phyloP scores from a whole-genome alignment of 1,139 yeast species.

The Zygoascus meyerae region DNA sequence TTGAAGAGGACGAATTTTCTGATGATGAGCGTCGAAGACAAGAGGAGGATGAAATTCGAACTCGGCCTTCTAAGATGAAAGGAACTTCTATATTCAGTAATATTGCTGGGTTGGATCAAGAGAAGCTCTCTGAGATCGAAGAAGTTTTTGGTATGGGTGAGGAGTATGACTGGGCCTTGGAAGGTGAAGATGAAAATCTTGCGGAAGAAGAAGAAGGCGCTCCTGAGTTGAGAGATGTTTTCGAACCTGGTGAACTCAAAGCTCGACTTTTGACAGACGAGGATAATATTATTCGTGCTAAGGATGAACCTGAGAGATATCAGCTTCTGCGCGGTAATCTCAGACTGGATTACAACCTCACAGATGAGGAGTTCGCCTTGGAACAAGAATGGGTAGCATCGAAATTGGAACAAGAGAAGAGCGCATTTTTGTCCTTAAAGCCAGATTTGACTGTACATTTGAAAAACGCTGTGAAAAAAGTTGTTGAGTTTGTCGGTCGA shows the following conservation, averaged over 20 bases:
- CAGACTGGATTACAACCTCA: slow-evolving; percentile 53
- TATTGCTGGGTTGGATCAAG: slow-evolving; percentile 79
- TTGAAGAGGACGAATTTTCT: slow-evolving; percentile 93
- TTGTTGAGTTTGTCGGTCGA: slow-evolving; percentile 69
- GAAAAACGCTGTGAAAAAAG: slow-evolving; percentile 64
- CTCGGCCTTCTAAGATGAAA: slow-evolving; percentile 19
- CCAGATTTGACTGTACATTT: slow-evolving; percentile 55
- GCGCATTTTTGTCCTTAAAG: slow-evolving; percentile 21
- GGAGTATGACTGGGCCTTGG: slow-evolving; percentile 97
- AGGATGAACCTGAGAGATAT: slow-evolving; percentile 89
- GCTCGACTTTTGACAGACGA: slow-evolving; percentile 88
- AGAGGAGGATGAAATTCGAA: slow-evolving; percentile 26
- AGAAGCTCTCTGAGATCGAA: slow-evolving; percentile 83
- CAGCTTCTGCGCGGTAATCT: slow-evolving; percentile 64
- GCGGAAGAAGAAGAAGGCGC: slow-evolving; percentile 40
- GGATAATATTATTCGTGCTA: slow-evolving; percentile 79
- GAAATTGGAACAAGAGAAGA: slow-evolving; percentile 24
- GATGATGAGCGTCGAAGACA: slow-evolving; percentile 69
- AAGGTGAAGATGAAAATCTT: slow-evolving; percentile 44
- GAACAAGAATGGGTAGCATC: slow-evolving; percentile 79
- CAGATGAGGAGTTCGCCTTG: slow-evolving; percentile 58
- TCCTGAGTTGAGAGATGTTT: slow-evolving; percentile 71
- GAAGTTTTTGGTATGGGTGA: slow-evolving; percentile 97
- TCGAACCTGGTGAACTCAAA: slow-evolving; percentile 88
- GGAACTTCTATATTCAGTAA: slow-evolving; percentile 45